Conservation (phyloP, 2,329 filamentous ascomycete species). For the Colletotrichum nymphaeae region DNA sequence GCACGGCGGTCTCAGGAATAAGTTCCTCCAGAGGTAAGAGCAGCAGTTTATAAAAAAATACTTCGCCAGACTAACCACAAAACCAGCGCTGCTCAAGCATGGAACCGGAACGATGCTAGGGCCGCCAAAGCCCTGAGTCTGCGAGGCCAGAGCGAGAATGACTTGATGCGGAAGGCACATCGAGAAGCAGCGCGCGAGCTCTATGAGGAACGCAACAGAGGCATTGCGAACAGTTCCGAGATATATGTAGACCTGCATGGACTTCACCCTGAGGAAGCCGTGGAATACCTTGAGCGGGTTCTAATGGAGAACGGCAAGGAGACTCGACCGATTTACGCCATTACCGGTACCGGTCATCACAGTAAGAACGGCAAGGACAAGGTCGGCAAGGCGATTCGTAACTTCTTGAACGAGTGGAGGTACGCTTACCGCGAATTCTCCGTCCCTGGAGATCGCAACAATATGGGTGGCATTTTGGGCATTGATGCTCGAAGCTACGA, state of each 20-base stretch:
- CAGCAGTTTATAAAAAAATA: neutral
- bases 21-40: constrained; percentile 90
- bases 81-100: constrained; percentile 89
- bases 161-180: constrained; percentile 96
- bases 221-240: constrained; percentile 70
- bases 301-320: constrained; percentile 84
- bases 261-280: constrained; percentile 97
- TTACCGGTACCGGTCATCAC: constrained; percentile 96
- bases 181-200: constrained; percentile 91
- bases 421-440: constrained; percentile 97
- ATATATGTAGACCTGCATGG: constrained; percentile 96
- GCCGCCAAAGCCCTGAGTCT: constrained; percentile 95
- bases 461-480: constrained; percentile 80
- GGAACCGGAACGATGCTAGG: constrained; percentile 97
- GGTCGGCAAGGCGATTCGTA: constrained; percentile 91
- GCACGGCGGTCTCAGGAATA: constrained; percentile 95
- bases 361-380: constrained; percentile 99
- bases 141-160: constrained; percentile 95
- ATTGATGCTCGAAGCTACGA: constrained; percentile 77
- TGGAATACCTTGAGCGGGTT: constrained; percentile 91
- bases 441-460: constrained; percentile 90
- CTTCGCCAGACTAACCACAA: neutral
- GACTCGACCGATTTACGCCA: constrained; percentile 86
- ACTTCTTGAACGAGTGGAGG: constrained; percentile 93
- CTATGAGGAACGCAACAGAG: constrained; percentile 93